Conservation (phyloP, 192 early-diverging fungal genomes). For the Rhizoclosmatium sp. region DNA sequence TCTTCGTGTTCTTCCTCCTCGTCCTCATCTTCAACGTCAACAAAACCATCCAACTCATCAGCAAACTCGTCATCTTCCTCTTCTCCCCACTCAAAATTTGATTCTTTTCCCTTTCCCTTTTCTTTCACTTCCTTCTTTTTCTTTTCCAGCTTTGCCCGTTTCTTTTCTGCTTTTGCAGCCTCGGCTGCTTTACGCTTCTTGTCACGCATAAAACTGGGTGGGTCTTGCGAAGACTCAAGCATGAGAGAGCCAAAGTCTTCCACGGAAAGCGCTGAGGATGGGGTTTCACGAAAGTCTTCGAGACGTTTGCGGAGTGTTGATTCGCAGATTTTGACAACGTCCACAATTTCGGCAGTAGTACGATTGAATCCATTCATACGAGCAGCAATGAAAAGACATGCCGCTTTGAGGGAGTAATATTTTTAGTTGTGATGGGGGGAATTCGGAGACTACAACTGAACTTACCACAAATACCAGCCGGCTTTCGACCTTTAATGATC, state of each 20-base stretch:
- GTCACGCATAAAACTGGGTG: constrained; percentile 76
- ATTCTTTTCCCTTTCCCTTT: constrained; percentile 46
- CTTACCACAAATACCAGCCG: constrained; percentile 91
- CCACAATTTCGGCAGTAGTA: constrained; percentile 83
- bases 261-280: constrained; percentile 77
- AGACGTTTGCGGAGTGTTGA: constrained; percentile 82
- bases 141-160: constrained; percentile 29
- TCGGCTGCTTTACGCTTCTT: constrained; percentile 33
- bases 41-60: not conserved
- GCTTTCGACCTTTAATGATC: constrained; percentile 88
- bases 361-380: constrained; percentile 90
- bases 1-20: constrained; percentile 46
- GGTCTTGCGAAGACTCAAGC: constrained; percentile 84
- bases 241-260: constrained; percentile 82
- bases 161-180: constrained; percentile 12
- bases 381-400: constrained; percentile 80
- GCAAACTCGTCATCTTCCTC: not conserved
- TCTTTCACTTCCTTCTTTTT: not conserved
- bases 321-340: constrained; percentile 90
- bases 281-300: constrained; percentile 82
- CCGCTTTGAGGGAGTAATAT: constrained; percentile 19
- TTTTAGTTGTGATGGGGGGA: not conserved
- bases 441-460: not conserved
- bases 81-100: constrained; percentile 13
- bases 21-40: not conserved